Evolutionary conservation across 352 stramenopile genomes (phyloP).

Genomic region (Plasmopara halstedii): DNA sequence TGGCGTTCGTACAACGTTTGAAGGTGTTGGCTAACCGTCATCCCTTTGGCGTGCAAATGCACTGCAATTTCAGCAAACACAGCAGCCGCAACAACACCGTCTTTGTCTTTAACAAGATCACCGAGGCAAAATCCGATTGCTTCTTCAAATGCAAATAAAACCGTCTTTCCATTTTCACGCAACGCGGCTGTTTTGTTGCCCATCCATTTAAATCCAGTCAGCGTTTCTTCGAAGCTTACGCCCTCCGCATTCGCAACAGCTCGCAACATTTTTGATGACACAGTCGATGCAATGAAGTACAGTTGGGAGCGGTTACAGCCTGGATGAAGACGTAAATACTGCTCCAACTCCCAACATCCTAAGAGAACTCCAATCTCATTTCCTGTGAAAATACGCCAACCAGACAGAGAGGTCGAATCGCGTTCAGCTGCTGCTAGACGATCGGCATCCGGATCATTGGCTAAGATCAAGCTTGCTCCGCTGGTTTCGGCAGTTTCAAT

Average conservation of each 20-base stretch:
- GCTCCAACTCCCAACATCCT: constrained; percentile 86
- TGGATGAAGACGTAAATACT: constrained; percentile 52
- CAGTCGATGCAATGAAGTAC: constrained; percentile 92
- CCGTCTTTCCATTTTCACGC: constrained; percentile 79
- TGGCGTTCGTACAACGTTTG: constrained; percentile 90
- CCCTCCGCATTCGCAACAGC: constrained; percentile 89
- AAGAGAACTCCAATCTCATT: constrained; percentile 97
- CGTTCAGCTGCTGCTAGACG: constrained; percentile 93
- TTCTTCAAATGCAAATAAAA: constrained; percentile 98
- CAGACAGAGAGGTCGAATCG: constrained; percentile 39
- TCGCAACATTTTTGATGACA: constrained; percentile 96
- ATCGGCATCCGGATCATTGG: constrained; percentile 98
- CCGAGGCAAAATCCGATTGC: constrained; percentile 97
- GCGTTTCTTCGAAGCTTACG: constrained; percentile 95
- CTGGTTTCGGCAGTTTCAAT: constrained; percentile 82
- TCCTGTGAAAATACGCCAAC: constrained; percentile 96
- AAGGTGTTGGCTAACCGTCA: constrained; percentile 70
- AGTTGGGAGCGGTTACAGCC: constrained; percentile 50
- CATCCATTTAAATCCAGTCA: constrained; percentile 99
- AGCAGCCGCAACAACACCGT: constrained; percentile 91
- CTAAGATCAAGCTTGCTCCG: constrained; percentile 86
- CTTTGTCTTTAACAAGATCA: constrained; percentile 97
- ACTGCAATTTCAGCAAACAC: constrained; percentile 89
- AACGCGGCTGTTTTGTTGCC: constrained; percentile 85
- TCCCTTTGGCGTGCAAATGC: constrained; percentile 44